Conservation (phyloP, 2,329 filamentous ascomycete species). For the Fusarium sterilihyphosum region DNA sequence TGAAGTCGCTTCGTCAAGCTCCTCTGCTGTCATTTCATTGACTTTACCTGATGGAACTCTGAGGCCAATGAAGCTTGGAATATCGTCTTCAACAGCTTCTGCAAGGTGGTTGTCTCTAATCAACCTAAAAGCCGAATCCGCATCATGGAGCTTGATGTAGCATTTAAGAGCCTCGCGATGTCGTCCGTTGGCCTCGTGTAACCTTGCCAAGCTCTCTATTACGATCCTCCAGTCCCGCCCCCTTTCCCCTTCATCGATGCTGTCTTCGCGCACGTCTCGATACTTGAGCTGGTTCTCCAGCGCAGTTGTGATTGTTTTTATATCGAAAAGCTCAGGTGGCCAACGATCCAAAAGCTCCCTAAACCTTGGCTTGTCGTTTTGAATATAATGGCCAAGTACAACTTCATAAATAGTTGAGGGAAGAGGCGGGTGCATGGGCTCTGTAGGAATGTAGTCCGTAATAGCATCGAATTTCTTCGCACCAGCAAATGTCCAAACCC, state of each 20-base stretch:
- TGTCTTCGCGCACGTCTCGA: constrained; percentile 78
- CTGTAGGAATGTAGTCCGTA: constrained; percentile 80
- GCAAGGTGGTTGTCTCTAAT: constrained; percentile 91
- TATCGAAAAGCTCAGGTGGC: constrained; percentile 86
- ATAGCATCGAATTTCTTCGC: constrained; percentile 91
- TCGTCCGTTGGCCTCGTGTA: constrained; percentile 84
- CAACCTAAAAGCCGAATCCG: constrained; percentile 85
- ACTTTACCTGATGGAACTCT: constrained; percentile 80
- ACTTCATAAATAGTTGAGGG: constrained; percentile 88
- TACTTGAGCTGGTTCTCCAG: constrained; percentile 85
- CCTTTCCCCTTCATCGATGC: constrained; percentile 75
- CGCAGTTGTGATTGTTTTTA: constrained; percentile 77
- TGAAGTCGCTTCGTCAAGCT: constrained; percentile 81
- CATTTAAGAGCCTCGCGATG: constrained; percentile 86
- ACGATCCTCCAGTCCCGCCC: constrained; percentile 89
- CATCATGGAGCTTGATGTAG: constrained; percentile 92
- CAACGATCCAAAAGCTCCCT: constrained; percentile 83
- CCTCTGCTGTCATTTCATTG: constrained; percentile 70
- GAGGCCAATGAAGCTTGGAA: constrained; percentile 86
- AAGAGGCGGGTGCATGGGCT: constrained; percentile 80
- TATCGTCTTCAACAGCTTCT: constrained; percentile 88
- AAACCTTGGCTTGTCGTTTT: constrained; percentile 78
- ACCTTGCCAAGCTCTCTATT: constrained; percentile 84
- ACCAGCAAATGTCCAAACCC: constrained; percentile 92
- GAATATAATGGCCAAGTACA: constrained; percentile 88